Evolutionary conservation across 2,329 filamentous ascomycete genomes (phyloP).

Genomic region (Claviceps africana): DNA sequence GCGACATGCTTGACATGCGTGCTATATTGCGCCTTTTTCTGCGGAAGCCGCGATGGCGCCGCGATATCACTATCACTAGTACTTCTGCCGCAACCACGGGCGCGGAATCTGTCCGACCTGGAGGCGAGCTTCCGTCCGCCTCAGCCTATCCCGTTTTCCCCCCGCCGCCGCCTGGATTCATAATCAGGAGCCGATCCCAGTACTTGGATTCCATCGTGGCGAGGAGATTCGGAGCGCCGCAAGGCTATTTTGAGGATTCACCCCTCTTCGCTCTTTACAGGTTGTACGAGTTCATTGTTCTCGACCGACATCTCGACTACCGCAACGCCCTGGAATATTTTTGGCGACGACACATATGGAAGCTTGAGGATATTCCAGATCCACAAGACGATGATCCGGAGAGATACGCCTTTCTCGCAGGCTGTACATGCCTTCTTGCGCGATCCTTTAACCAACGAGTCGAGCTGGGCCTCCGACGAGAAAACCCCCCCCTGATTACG

Average conservation of each 20-base stretch:
- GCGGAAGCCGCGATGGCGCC: background rate
- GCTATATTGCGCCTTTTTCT: background rate
- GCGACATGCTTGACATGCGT: background rate
- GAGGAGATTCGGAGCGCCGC: background rate
- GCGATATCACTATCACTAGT: background rate
- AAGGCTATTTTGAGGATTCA: background rate
- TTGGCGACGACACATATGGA: background rate
- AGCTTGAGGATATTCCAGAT: background rate
- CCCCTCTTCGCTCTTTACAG: background rate
- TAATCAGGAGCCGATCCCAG: background rate
- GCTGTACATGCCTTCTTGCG: background rate
- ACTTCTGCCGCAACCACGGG: background rate
- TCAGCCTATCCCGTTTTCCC: background rate
- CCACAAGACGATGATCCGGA: background rate
- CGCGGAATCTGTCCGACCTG: background rate
- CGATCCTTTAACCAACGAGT: background rate
- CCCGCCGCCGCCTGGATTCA: background rate
- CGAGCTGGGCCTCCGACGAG: background rate
- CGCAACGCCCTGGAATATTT: background rate
- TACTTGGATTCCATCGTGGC: background rate
- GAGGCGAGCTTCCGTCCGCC: background rate
- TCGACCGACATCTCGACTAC: background rate
- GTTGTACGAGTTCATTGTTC: background rate
- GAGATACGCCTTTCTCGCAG: background rate
- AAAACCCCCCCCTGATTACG: background rate